Percentiles rank a stretch among this genome's conserved stretches.
These are phyloP conservation scores for Sonneratia alba DNA, from an alignment of 345 rosid genomes.

Conservation along the genomic window DNA sequence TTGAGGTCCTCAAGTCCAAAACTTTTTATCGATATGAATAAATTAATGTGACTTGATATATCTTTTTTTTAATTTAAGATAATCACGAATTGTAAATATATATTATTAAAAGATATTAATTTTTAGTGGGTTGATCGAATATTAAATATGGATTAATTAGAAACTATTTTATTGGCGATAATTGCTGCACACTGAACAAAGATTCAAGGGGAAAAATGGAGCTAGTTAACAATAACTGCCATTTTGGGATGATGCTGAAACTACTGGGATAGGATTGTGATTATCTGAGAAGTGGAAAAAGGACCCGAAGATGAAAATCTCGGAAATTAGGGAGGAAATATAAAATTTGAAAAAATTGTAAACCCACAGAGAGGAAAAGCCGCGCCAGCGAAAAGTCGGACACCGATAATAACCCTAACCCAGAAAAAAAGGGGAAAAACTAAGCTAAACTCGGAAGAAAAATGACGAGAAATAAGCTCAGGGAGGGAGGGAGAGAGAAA, in stretches of 20 bases:
- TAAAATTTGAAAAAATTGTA: not conserved
- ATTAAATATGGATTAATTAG: too few species aligned
- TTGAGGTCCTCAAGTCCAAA: too few species aligned
- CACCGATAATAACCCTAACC: not conserved
- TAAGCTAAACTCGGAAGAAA: not conserved
- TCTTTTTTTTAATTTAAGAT: too few species aligned
- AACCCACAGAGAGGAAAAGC: not conserved
- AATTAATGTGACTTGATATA: too few species aligned
- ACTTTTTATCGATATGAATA: too few species aligned
- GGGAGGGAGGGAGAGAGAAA: not conserved
- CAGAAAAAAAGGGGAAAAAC: not conserved
- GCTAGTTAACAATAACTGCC: not conserved
- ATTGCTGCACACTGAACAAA: too few species aligned
- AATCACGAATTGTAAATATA: too few species aligned
- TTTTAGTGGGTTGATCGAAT: too few species aligned
- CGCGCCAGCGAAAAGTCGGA: conserved; percentile 6
- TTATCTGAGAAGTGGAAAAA: not conserved
- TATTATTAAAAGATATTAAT: too few species aligned
- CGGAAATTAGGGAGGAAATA: not conserved
- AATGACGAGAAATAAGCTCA: not conserved
- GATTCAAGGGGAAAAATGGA: too few species aligned
- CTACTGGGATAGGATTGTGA: not conserved
- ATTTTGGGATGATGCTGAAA: too few species aligned
- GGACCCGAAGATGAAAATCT: not conserved
- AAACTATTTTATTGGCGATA: too few species aligned